phyloP scores from a whole-genome alignment of 2,329 filamentous ascomycete genomes.

The Bimuria novae-zelandiae region DNA sequence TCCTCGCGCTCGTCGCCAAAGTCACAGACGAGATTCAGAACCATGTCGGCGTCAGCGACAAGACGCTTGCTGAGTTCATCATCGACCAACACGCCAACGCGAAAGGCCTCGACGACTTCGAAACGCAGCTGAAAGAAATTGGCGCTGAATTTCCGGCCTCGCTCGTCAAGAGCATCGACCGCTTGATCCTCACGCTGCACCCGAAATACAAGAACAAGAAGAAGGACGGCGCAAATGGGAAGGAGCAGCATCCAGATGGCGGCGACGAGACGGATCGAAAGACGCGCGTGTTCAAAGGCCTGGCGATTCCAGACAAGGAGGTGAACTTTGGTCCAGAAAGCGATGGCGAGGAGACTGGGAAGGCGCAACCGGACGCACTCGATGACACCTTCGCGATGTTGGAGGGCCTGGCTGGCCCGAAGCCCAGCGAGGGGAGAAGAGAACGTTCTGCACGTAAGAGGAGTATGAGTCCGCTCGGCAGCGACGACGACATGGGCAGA shows the following conservation, averaged over 20 bases:
- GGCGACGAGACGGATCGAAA: constrained; percentile 70
- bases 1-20: constrained; percentile 91
- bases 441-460: constrained; percentile 59
- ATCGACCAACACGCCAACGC: constrained; percentile 86
- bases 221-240: constrained; percentile 43
- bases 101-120: constrained; percentile 72
- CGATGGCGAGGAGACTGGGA: constrained; percentile 43
- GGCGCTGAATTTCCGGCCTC: constrained; percentile 84
- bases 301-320: constrained; percentile 82
- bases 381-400: constrained; percentile 92
- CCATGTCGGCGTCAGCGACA: constrained; percentile 88
- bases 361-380: constrained; percentile 66
- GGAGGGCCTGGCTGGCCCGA: constrained; percentile 73
- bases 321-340: constrained; percentile 58
- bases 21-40: constrained; percentile 95
- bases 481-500: constrained; percentile 49
- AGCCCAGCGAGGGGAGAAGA: constrained; percentile 43
- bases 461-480: constrained; percentile 60
- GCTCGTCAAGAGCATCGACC: constrained; percentile 88
- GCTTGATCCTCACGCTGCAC: constrained; percentile 85
- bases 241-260: constrained; percentile 46
- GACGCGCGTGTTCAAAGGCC: constrained; percentile 84
- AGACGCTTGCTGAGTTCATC: constrained; percentile 94
- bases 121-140: constrained; percentile 72
- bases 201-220: constrained; percentile 76